These are phyloP conservation scores for Sporisorium scitamineum DNA, from an alignment of 1,284 basidiomycete genomes.

Conservation along the genomic window DNA sequence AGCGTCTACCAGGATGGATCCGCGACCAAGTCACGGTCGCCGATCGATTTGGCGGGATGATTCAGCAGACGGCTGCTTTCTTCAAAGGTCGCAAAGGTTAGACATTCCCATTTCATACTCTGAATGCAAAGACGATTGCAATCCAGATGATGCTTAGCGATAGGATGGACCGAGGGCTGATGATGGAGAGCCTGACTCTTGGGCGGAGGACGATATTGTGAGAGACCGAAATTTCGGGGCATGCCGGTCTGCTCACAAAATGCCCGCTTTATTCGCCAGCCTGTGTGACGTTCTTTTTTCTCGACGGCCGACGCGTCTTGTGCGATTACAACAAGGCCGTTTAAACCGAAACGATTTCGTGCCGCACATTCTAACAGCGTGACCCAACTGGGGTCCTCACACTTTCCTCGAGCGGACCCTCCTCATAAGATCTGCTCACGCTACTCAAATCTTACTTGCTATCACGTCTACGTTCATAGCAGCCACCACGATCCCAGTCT, in stretches of 20 bases:
- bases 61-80: slow-evolving; percentile 74
- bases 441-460: background rate
- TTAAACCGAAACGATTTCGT: background rate
- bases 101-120: background rate
- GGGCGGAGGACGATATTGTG: background rate
- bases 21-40: slow-evolving; percentile 76
- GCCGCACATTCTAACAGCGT: background rate
- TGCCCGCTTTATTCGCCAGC: slow-evolving; percentile 13
- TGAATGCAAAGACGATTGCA: background rate
- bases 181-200: background rate
- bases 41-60: slow-evolving; percentile 79
- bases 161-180: background rate
- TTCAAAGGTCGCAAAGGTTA: slow-evolving; percentile 41
- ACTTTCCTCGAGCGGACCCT: background rate
- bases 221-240: background rate
- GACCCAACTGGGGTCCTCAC: slow-evolving; percentile 27
- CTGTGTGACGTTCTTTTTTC: background rate
- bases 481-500: background rate
- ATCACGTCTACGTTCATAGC: background rate
- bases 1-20: slow-evolving; percentile 74
- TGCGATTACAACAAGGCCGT: slow-evolving; percentile 5
- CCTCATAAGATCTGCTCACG: background rate
- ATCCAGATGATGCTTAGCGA: background rate
- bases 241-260: background rate
- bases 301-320: slow-evolving; percentile 1